Evolutionary conservation across 1,284 basidiomycete genomes (phyloP), one percentile per base, ranked within the genome.

Genomic region (Puccinia triticina): DNA sequence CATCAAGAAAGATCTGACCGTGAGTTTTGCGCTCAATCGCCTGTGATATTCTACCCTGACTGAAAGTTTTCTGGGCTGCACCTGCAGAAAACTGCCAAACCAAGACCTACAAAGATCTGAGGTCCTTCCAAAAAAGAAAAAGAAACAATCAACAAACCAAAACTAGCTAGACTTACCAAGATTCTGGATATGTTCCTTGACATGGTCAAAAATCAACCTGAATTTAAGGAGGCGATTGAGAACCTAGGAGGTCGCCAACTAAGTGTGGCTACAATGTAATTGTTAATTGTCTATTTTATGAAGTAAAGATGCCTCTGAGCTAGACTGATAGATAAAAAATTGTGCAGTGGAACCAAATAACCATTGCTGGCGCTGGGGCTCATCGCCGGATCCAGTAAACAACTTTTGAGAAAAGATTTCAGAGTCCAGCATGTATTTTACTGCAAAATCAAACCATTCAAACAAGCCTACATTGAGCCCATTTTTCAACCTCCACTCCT

Each of bases 371-470:
- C 95, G 12, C 89, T 98, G 55, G 92, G 93, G 61, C 89, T 97
- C 84, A 94, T 97, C 73, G 91, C 88, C 89, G 86, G 91, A 90
- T 86, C 92, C 2, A 91, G 96, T 83, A 88, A 91, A 72, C 91
- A 91, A n/a, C 91, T 92, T 83, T 91, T 91, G 85, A 90, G 89
- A 1, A 86, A 92, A 61, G 88, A 90, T 0, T 88, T 97, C 73
- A 90, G 92, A 50, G 89, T 95, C 83, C 92, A 96, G 85, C 96
- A 98, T 87, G 94, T 97, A 77, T 98, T 98, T 88, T 97, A 95
- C 0, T 97, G 95, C 88, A 96, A 98, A 88, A 97, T 98, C 84
- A 95, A 97, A 86, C 95, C 96, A 1, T 98, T 96, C 90, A 98
- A 98, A 88, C 95, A 98, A 87, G 95, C 95, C 0, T 98, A 98